Base-by-base conservation (phyloP, 2,329 filamentous ascomycete species). In the Chaetomiaceae sp. region DNA sequence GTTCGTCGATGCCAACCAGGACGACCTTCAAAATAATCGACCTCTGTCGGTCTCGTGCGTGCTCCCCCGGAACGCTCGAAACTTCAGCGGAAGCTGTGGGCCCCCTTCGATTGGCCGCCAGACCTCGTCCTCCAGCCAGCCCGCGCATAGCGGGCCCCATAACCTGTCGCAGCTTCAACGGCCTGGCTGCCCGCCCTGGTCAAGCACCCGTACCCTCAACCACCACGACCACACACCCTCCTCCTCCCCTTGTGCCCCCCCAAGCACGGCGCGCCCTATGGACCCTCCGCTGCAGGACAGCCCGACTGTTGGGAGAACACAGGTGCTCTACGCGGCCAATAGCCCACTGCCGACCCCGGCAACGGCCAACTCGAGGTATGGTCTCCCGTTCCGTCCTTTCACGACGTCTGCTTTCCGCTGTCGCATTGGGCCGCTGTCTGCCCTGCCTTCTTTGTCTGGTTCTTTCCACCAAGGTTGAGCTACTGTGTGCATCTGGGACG, bases 121-220 rank as follows among this genome's bases (percentile, higher is more conserved):
- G 49, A 15, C 37, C 38, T 9, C 22, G 22, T 49, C 43, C 38
- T 47, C 48, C 47, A 36, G 49, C 48, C 47, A 36, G 49, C 32
- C 48, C 45, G 54, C 49, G 65, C 65, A 68, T 68, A 65, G 68
- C 62, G 63, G 64, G 71, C 18, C 35, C 33, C 66, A 9, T 24
- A 24, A 24, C 68, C 75, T 76, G 73, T 73, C 73, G 66, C 73
- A 75, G 66, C 69, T 70, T 68, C 65, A 66, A 35, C 29, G 4
- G 6, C 22, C 8, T 60, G 64, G 71, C 60, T 11, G 66, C 62
- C 62, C 62, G 60, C 60, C 61, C 65, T 57, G 61, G 22, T 24
- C 22, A 9, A 9, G 5, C 22, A 9, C 22, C 22, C 22, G 9
- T 24, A 5, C 22, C 9, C 22, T 24, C 22, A 24, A 63, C 56